phyloP scores from a whole-genome alignment of 352 stramenopile genomes.

The Pythium angustatum region DNA sequence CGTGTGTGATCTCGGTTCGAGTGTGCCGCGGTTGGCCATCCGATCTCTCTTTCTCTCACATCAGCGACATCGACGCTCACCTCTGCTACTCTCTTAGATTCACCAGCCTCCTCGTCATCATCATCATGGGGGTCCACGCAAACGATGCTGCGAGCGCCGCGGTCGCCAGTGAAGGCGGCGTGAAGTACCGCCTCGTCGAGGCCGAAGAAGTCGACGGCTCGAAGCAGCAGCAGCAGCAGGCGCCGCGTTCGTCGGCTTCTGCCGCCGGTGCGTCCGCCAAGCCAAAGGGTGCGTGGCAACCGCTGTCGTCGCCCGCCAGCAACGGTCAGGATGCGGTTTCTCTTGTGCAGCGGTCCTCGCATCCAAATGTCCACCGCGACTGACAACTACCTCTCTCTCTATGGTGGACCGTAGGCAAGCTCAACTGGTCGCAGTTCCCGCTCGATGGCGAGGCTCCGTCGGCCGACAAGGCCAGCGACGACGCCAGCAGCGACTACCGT shows the following conservation, averaged over 20 bases:
- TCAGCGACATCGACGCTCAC: constrained; percentile 6
- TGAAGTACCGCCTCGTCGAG: constrained; percentile 87
- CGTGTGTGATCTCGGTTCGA: too few relatives aligned
- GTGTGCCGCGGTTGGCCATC: too few relatives aligned
- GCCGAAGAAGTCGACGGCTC: constrained; percentile 76
- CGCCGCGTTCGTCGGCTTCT: not conserved
- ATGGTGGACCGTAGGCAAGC: constrained; percentile 39
- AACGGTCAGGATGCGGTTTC: constrained; percentile 7
- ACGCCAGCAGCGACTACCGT: constrained; percentile 29
- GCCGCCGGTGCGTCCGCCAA: constrained; percentile 6
- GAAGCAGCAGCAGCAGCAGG: constrained; percentile 39
- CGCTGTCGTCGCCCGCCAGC: constrained; percentile 15
- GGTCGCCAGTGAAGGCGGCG: constrained; percentile 30
- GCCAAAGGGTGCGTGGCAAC: constrained; percentile 30
- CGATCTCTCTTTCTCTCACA: not conserved
- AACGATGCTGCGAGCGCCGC: constrained; percentile 29
- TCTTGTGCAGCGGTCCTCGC: not conserved
- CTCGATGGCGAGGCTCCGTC: constrained; percentile 42
- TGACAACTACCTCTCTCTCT: too few relatives aligned
- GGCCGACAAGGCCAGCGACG: constrained; percentile 32
- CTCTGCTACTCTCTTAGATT: too few relatives aligned
- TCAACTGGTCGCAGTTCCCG: constrained; percentile 75
- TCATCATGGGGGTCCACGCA: constrained; percentile 40
- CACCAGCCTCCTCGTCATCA: too few relatives aligned
- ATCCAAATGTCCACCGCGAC: too few relatives aligned